These are phyloP conservation scores for Lipomyces yamanashiensis DNA, from an alignment of 805 yeast species.

Conservation along the genomic window DNA sequence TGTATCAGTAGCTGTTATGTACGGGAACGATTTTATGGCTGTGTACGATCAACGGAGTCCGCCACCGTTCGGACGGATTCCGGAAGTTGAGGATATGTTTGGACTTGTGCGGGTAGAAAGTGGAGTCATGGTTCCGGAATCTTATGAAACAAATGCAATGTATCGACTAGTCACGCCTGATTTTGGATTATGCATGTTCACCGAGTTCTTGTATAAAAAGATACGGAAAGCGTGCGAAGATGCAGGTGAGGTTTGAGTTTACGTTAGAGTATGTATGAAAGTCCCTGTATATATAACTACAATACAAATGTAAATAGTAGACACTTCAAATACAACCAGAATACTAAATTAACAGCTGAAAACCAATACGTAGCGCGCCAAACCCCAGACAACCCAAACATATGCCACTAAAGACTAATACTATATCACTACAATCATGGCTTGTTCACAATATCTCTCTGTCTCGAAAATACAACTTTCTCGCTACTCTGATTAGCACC, in stretches of 20 bases:
- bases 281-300: background rate
- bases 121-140: conserved; percentile 59
- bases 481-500: conserved; percentile 57
- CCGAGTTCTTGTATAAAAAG: conserved; percentile 56
- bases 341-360: background rate
- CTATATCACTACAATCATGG: conserved; percentile 11
- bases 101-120: conserved; percentile 67
- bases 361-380: background rate
- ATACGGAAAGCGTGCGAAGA: conserved; percentile 46
- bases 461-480: conserved; percentile 58
- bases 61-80: conserved; percentile 67
- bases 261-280: too few species aligned
- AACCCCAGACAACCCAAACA: background rate
- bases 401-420: too few species aligned
- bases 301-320: background rate
- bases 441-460: conserved; percentile 51
- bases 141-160: conserved; percentile 63
- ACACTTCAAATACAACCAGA: background rate
- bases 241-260: background rate
- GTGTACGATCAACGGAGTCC: conserved; percentile 70
- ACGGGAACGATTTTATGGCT: conserved; percentile 59
- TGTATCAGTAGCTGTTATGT: conserved; percentile 42
- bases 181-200: conserved; percentile 55
- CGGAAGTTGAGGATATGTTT: conserved; percentile 70
- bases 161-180: conserved; percentile 58